phyloP scores from a whole-genome alignment of 1,139 yeast genomes.

The Zhuliangozyma blackwelliae region DNA sequence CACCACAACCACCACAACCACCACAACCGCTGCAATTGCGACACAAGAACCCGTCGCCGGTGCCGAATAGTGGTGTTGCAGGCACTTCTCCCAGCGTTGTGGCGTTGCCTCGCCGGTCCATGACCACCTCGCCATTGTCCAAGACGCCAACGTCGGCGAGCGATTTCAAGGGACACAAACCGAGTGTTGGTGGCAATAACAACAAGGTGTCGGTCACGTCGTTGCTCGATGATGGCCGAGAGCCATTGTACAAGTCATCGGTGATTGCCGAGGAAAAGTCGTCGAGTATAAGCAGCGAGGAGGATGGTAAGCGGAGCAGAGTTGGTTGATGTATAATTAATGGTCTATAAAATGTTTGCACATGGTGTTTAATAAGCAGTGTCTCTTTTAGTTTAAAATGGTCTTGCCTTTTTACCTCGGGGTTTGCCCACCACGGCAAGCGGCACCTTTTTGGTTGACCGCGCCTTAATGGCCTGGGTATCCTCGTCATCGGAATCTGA shows the following conservation, averaged over 20 bases:
- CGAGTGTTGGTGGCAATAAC: constrained; percentile 7
- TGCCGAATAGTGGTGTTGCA: constrained; percentile 2
- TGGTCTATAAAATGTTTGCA: neutral
- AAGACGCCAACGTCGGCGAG: neutral
- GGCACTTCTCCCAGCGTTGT: neutral
- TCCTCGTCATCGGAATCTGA: constrained; percentile 15
- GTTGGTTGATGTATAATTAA: constrained; percentile 3
- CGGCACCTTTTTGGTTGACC: constrained; percentile 16
- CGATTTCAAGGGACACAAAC: neutral
- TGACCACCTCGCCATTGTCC: constrained; percentile 14
- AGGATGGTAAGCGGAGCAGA: constrained; percentile 11
- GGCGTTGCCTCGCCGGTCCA: constrained; percentile 6
- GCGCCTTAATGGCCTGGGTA: constrained; percentile 3
- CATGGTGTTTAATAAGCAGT: too few species aligned
- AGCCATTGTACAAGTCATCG: constrained; percentile 22
- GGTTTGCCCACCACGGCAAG: constrained; percentile 10
- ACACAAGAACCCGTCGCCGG: too few species aligned
- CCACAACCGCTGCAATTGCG: too few species aligned
- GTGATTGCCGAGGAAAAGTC: constrained; percentile 6
- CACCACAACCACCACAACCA: too few species aligned
- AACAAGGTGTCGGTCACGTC: constrained; percentile 31
- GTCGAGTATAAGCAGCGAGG: constrained; percentile 4
- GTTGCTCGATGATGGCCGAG: constrained; percentile 19
- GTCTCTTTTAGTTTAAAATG: constrained; percentile 13
- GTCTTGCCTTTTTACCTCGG: constrained; percentile 15